Base-by-base conservation (phyloP, 768 basidiomycete genomes). In the Termitomyces heimii region DNA sequence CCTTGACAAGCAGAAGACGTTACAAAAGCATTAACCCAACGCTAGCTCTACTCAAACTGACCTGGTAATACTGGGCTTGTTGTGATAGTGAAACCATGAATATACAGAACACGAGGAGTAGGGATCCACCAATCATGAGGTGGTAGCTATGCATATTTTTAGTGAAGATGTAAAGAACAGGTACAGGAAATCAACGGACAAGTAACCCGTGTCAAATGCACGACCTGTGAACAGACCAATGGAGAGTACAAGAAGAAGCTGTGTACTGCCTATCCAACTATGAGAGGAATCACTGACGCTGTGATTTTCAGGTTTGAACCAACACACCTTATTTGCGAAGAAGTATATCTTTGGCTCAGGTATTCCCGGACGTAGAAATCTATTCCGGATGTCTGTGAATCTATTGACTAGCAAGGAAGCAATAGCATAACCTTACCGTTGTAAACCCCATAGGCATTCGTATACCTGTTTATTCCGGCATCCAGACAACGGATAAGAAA, bases 11-110 rank as follows among this genome's bases (percentile, higher is more conserved):
- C 22, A 52, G 16, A 39, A 42, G 45, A 35, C 40, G 35, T 54
- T 18, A 56, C 24, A 26, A 16, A 12, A 35, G 24, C n/a, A 24
- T 29, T 35, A 13, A 16, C 10, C 14, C n/a, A 0, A 26, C 5
- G n/a, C 49, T 18, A 18, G 22, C 10, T 28, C n/a, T 26, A 9
- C n/a, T 26, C 16, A 26, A 26, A 40, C 57, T 42, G 26, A 71
- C 71, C 59, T 69, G 71, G 58, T 73, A 73, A 40, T 67, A 64
- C 20, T 69, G 65, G 13, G 67, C 65, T 12, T 60, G 62, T 18
- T 67, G 57, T n/a, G 67, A 54, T 13, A 73, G 54, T 5, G 72
- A 72, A 10, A 72, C 53, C 68, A 70, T 70, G 60, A 72, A 70
- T 20, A 73, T 65, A 24, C 65, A 71, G 48, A 72, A 66, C 13